Base-by-base conservation (phyloP, 1,284 basidiomycete species). In the Megacollybia platyphylla region DNA sequence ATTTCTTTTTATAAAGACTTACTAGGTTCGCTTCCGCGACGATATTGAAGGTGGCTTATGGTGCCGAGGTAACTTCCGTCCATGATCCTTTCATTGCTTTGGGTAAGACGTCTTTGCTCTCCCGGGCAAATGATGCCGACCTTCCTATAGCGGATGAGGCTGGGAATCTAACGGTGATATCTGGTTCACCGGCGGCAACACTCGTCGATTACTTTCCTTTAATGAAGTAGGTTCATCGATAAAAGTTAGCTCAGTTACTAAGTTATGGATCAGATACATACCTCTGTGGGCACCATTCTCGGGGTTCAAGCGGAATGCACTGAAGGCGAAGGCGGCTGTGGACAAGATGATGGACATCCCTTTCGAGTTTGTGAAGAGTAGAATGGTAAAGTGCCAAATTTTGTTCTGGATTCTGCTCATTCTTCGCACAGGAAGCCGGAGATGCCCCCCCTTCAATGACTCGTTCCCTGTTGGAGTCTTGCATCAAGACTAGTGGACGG, bases 271-370 rank as follows among this genome's bases (percentile, higher is more conserved):
- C 4, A 70, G 65, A 49, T 57, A 71, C 48, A 58, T 75, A 31
- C 76, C 76, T 6, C 59, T 61, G 10, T 79, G 74, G 74, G 63
- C 70, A 31, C 76, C 76, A 11, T 71, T 73, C 37, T 62, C 68
- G 1, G 62, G 62, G n/a, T 76, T 77, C 57, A 76, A 76, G 49
- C 61, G 65, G 9, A 62, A 66, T 11, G 73, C 74, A 9, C 51
- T 61, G 13, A 56, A 64, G 49, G 61, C 68, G 52, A 55, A 63
- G 45, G 53, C 59, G 49, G 57, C 65, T 47, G 68, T 69, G 7
- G 60, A 64, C 36, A 58, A 50, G 17, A 65, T 70, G 65, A 67
- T 73, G 55, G 63, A 71, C 46, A 54, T 66, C 13, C 74, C 73
- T 0, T 77, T 68, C 49, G 65, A 73, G 41, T 66, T 65, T 56